These are phyloP conservation scores for Teunomyces tritomae DNA, from an alignment of 805 yeast genomes.

Conservation along the genomic window DNA sequence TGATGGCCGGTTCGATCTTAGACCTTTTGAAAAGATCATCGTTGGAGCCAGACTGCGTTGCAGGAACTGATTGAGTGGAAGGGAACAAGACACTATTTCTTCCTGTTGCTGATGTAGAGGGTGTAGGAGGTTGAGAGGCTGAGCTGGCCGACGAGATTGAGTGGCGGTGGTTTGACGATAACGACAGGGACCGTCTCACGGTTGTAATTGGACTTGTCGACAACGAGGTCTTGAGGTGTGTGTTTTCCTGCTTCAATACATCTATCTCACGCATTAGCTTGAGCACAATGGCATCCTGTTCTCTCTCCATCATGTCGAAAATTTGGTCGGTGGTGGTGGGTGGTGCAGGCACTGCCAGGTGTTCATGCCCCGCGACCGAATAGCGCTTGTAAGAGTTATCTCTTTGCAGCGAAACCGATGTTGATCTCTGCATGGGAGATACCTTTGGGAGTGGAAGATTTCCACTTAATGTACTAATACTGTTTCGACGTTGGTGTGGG, in stretches of 20 bases:
- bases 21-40: conserved; percentile 9
- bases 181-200: conserved; percentile 13
- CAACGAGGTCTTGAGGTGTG: conserved; percentile 24
- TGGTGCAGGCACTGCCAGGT: background rate
- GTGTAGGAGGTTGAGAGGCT: conserved; percentile 3
- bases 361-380: conserved; percentile 8
- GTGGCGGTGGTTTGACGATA: conserved; percentile 11
- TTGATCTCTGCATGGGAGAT: conserved; percentile 9
- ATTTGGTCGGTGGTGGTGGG: conserved; percentile 42
- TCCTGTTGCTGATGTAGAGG: conserved; percentile 6
- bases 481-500: conserved; percentile 3
- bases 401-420: background rate
- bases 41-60: background rate
- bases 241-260: conserved; percentile 52
- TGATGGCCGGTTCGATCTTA: conserved; percentile 5
- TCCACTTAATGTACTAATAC: conserved; percentile 1
- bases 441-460: conserved; percentile 3
- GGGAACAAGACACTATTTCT: conserved; percentile 11
- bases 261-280: conserved; percentile 63
- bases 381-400: conserved; percentile 4
- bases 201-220: background rate
- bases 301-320: conserved; percentile 63
- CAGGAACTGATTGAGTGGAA: conserved; percentile 6
- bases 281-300: conserved; percentile 73
- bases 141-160: conserved; percentile 10